Evolutionary conservation across 2,329 filamentous ascomycete genomes (phyloP).

Genomic region (Apiospora koreana): DNA sequence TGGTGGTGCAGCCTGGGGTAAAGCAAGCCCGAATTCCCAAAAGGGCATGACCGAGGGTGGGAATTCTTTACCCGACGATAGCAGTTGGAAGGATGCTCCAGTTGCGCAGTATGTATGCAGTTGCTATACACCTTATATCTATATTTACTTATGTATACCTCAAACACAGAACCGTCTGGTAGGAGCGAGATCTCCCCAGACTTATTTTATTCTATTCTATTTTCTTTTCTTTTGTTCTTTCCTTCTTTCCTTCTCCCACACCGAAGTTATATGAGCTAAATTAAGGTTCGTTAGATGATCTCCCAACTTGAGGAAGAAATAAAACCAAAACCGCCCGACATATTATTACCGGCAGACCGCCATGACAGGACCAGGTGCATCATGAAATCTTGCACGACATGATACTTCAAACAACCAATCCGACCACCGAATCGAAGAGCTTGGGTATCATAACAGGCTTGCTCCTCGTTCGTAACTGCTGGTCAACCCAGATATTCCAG

Average conservation of each 20-base stretch:
- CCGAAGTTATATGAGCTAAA: background rate
- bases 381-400: constrained; percentile 4
- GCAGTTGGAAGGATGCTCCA: background rate
- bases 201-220: too few species aligned
- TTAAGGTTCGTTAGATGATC: constrained; percentile 4
- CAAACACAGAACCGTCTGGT: background rate
- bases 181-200: background rate
- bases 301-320: background rate
- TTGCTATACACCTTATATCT: background rate
- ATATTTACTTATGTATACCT: background rate
- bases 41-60: background rate
- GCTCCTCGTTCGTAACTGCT: background rate
- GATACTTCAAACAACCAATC: background rate
- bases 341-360: background rate
- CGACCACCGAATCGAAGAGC: background rate
- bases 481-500: background rate
- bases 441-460: background rate
- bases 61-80: background rate
- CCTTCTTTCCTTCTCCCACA: background rate
- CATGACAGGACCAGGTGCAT: background rate
- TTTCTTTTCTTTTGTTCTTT: background rate
- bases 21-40: background rate
- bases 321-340: background rate
- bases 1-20: constrained; percentile 5
- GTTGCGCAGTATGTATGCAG: background rate